Percentiles rank a stretch among this genome's conserved stretches.
phyloP scores from a whole-genome alignment of 805 yeast species.

The Candida dendrica region DNA sequence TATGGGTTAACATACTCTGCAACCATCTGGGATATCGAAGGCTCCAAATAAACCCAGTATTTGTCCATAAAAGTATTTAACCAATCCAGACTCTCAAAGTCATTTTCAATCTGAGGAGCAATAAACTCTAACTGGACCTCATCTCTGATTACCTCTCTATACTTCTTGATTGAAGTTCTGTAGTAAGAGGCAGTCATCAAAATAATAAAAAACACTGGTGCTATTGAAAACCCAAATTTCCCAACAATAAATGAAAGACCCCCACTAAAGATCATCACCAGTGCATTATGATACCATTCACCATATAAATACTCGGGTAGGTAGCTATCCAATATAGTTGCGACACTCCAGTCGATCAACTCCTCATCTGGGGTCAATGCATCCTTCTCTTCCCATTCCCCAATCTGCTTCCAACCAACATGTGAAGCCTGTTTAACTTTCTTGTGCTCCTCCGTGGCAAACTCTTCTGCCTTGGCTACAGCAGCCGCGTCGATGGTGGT shows the following conservation, averaged over 20 bases:
- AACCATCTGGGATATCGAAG: slow-evolving; percentile 78
- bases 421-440: slow-evolving; percentile 56
- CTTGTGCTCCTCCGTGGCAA: slow-evolving; percentile 26
- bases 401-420: slow-evolving; percentile 93
- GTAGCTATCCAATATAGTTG: slow-evolving; percentile 69
- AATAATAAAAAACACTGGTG: slow-evolving; percentile 72
- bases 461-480: slow-evolving; percentile 18
- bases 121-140: slow-evolving; percentile 82
- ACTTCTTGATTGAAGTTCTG: slow-evolving; percentile 75
- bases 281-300: slow-evolving; percentile 95
- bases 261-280: slow-evolving; percentile 57
- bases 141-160: slow-evolving; percentile 69
- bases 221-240: slow-evolving; percentile 64
- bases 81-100: slow-evolving; percentile 95
- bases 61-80: slow-evolving; percentile 80
- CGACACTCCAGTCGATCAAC: slow-evolving; percentile 59
- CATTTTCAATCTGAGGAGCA: slow-evolving; percentile 73
- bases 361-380: slow-evolving; percentile 60
- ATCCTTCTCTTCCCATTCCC: slow-evolving; percentile 75
- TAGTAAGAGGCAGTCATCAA: slow-evolving; percentile 60
- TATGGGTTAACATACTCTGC: slow-evolving; percentile 81
- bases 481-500: slow-evolving; percentile 8
- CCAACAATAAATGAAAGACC: slow-evolving; percentile 76
- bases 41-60: slow-evolving; percentile 90
- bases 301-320: slow-evolving; percentile 77